Conservation (phyloP, 2,329 filamentous ascomycete genomes). For the Aspergillus nomiae region DNA sequence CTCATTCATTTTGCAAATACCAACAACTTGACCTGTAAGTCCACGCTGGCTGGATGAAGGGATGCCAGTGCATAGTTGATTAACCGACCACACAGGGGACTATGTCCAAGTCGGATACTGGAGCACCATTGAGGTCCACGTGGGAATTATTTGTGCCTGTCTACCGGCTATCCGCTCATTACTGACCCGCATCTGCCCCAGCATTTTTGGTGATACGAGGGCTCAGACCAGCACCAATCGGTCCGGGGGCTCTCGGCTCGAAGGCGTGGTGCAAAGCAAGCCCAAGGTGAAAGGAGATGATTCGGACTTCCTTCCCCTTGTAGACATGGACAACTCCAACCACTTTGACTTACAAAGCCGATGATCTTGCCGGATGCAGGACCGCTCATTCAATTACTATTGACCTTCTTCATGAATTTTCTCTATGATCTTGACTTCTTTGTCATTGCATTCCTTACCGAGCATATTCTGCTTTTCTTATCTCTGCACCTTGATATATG, state of each 20-base stretch:
- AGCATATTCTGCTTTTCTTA: neutral
- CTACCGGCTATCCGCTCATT: constrained; percentile 39
- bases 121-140: constrained; percentile 34
- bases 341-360: neutral
- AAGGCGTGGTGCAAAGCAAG: neutral
- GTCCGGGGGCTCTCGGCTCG: neutral
- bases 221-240: neutral
- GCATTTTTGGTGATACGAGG: constrained; percentile 36
- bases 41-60: no score
- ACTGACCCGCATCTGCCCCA: constrained; percentile 40
- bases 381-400: neutral
- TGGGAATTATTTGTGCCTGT: constrained; percentile 35
- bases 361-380: neutral
- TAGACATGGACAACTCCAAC: neutral
- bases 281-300: neutral
- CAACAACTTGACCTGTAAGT: constrained; percentile 41
- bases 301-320: neutral
- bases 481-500: neutral
- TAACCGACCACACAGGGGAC: constrained; percentile 25
- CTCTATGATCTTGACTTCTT: neutral
- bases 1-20: constrained; percentile 47
- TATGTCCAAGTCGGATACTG: constrained; percentile 33
- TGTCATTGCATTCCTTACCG: neutral
- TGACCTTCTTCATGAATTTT: neutral
- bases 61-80: neutral